Evolutionary conservation across 2,329 filamentous ascomycete genomes (phyloP), one percentile per base, ranked within the genome.

Genomic region (Aspergillus spinulosporus): DNA sequence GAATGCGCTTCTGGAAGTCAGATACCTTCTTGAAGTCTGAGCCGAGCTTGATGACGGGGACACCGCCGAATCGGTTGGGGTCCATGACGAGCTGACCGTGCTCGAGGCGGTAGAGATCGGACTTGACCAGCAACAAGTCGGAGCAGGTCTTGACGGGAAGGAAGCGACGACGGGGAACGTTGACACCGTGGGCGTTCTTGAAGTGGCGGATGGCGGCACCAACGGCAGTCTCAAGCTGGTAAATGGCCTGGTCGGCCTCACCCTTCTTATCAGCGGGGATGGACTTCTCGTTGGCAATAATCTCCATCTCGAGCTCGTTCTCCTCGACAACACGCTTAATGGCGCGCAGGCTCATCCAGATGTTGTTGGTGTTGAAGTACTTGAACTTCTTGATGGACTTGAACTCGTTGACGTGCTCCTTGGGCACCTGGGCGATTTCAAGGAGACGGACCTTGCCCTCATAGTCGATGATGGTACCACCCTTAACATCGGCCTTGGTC

Each of bases 371-470:
- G 87, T 99, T 99, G 88, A 99, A 99, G 87, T 99, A 99, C 85
- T 96, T 97, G 89, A 99, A 99, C 85, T 99, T 99, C 88, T 99
- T 99, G 84, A 99, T 99, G 48, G 92, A 97, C 88, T 99, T 99
- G 90, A 99, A 99, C 82, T 99, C 94, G 81, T 99, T 97, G 76
- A 94, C 90, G 80, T 99, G 94, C 83, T 99, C 91, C 87, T 97
- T 99, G 79, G 94, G 94, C 36, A 99, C 94, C 83, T 99, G 94
- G 11, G 94, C 94, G 70, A 99, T 97, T 82, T 99, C 94, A 52
- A 99, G 89, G 65, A 99, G 88, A 73, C 94, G 92, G 67, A 95
- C 93, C 56, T 90, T 92, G 71, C 93, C 93, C 76, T 99, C 94
- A 79, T 97, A 97, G 82, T 99, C 93, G 72, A 99, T 99, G 77